Conservation (phyloP, 2,329 filamentous ascomycete genomes). For the Claviceps citrina region DNA sequence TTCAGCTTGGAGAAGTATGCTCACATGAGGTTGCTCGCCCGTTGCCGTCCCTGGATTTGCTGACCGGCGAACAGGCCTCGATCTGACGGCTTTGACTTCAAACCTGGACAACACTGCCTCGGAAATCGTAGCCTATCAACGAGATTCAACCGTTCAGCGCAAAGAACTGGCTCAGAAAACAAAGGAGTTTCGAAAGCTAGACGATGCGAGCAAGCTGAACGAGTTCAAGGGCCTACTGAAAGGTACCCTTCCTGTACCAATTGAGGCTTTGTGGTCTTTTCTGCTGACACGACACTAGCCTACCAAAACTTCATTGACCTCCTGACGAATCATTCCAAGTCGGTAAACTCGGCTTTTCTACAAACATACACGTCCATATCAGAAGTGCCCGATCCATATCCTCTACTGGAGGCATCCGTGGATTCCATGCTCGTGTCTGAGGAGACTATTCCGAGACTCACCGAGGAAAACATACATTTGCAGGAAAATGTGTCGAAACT, state of each 20-base stretch:
- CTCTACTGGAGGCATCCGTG: conserved; percentile 86
- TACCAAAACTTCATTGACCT: conserved; percentile 97
- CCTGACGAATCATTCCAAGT: conserved; percentile 88
- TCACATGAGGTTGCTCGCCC: conserved; percentile 1
- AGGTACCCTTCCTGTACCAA: conserved; percentile 35
- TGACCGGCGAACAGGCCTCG: conserved; percentile 47
- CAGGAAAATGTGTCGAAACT: conserved; percentile 62
- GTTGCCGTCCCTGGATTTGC: not conserved
- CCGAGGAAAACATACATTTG: conserved; percentile 77
- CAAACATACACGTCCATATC: conserved; percentile 86
- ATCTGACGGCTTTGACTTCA: conserved; percentile 68
- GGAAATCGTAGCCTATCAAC: conserved; percentile 82
- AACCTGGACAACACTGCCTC: conserved; percentile 86
- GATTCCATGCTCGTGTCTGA: conserved; percentile 85
- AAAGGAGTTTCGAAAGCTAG: conserved; percentile 89
- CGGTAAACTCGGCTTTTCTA: conserved; percentile 82
- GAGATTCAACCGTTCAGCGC: conserved; percentile 86
- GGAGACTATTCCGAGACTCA: conserved; percentile 79
- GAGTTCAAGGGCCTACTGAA: conserved; percentile 87
- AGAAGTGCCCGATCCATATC: conserved; percentile 92
- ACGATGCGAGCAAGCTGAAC: conserved; percentile 69
- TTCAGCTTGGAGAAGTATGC: conserved; percentile 80
- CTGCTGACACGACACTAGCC: conserved; percentile 35
- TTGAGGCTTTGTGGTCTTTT: not conserved
- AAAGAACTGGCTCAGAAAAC: conserved; percentile 99